A percentile compares a stretch with the other conserved stretches of the same genome.
phyloP scores from a whole-genome alignment of 768 basidiomycete genomes.

The Suillus ampliporus region DNA sequence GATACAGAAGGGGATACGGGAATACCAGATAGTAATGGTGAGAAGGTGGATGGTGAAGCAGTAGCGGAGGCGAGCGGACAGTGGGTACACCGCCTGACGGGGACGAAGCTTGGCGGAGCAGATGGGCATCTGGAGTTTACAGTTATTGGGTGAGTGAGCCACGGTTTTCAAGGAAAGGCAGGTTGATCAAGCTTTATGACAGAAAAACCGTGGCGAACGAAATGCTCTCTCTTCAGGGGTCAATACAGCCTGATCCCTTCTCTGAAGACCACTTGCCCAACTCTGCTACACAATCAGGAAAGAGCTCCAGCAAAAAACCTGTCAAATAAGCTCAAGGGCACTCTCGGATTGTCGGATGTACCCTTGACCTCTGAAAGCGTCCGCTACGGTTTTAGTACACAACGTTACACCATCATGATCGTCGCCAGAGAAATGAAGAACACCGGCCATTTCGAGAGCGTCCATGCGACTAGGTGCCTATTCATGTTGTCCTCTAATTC shows the following conservation, averaged over 20 bases:
- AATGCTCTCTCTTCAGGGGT: constrained; percentile 90
- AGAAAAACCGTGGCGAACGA: constrained; percentile 91
- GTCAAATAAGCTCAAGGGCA: no score
- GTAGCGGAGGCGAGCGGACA: constrained; percentile 61
- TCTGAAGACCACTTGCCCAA: no score
- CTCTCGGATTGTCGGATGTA: constrained; percentile 40
- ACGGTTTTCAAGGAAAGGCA: constrained; percentile 12
- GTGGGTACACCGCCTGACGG: constrained; percentile 81
- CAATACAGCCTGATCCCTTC: constrained; percentile 55
- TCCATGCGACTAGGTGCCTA: no score
- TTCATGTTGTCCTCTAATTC: no score
- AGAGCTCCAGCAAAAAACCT: no score
- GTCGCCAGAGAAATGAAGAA: no score
- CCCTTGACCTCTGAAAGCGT: constrained; percentile 72
- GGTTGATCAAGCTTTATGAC: constrained; percentile 18
- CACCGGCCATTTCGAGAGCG: no score
- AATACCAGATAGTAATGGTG: constrained; percentile 15
- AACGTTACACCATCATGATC: no score
- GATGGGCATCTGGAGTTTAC: constrained; percentile 79
- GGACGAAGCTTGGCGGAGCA: constrained; percentile 68
- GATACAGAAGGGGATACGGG: constrained; percentile 15
- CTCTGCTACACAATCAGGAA: no score
- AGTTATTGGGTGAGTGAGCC: constrained; percentile 78
- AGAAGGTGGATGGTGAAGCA: constrained; percentile 27
- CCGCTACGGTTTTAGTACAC: constrained; percentile 23